Base-by-base conservation (phyloP, 2,329 filamentous ascomycete genomes). In the Sporothrix sp. region DNA sequence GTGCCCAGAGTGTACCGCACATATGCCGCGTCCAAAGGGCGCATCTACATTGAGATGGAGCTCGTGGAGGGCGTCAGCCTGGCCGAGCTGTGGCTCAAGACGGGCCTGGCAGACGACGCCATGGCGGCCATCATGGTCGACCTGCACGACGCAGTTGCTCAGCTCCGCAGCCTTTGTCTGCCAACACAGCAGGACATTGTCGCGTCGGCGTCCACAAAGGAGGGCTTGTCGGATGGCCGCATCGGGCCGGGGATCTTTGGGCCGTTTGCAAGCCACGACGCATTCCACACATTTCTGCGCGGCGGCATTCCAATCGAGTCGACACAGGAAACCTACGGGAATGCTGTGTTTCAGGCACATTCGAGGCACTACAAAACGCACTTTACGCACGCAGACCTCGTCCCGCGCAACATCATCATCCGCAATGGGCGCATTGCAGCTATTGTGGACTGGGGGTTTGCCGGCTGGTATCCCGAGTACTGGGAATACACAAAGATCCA, bases 381-480 rank as follows among this genome's bases (percentile, higher is more conserved):
- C 16, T 20, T 71, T 74, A 54, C 76, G 65, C 64, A 80, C 68
- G 8, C 73, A 76, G 58, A 76, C 79, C 66, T 82, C 81, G 5
- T 74, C 9, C 65, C 64, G 3, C 57, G 68, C 4, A 76, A 75
- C 49, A 71, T 76, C 25, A 53, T 75, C 5, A 60, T 67, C 2
- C 54, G 60, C 5, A 66, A 64, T 2, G 66, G 67, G 14, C 60
- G 65, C 10, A 60, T 73, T 18, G 62, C 61, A 39, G 71, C 66
- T 1, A 65, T 75, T 20, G 51, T 75, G 20, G 73, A 74, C 55
- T 75, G 71, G 71, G 71, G 74, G 56, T 63, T 64, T 38, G 61
- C 67, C 25, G 71, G 71, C 2, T 75, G 68, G 69, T 73, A 69
- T 57, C 70, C 70, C 2, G 59, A 63, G 20, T 68, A 66, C 47